Evolutionary conservation across 768 basidiomycete genomes (phyloP).

Genomic region (Mycena metata): DNA sequence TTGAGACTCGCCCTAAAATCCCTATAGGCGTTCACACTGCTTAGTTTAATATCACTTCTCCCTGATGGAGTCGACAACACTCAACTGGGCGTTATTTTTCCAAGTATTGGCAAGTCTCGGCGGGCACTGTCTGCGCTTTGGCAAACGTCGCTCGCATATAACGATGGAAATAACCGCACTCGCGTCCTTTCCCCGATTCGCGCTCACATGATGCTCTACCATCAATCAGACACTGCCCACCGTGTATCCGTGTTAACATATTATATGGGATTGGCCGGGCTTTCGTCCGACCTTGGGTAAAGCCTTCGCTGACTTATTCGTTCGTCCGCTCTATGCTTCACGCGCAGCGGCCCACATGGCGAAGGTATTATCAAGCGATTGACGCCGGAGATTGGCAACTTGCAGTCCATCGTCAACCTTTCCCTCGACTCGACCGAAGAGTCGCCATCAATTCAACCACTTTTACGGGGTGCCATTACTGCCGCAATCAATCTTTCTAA

Average conservation of each 20-base stretch:
- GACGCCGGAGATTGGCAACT: conserved; percentile 36
- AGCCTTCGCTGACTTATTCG: background rate
- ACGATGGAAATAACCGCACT: conserved; percentile 33
- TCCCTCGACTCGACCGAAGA: conserved; percentile 30
- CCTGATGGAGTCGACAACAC: conserved; percentile 39
- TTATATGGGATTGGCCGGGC: conserved; percentile 37
- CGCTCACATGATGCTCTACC: conserved; percentile 36
- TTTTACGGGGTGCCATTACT: conserved; percentile 33
- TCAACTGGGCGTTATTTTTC: conserved; percentile 30
- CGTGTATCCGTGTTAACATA: conserved; percentile 35
- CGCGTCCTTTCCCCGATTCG: conserved; percentile 42
- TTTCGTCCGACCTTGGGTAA: conserved; percentile 36
- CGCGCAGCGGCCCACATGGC: conserved; percentile 36
- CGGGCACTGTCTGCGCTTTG: conserved; percentile 35
- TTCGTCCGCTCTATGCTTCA: background rate
- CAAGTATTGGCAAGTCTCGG: conserved; percentile 21
- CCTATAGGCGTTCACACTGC: conserved; percentile 32
- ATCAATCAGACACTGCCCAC: conserved; percentile 28
- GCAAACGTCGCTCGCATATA: conserved; percentile 37
- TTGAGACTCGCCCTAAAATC: background rate
- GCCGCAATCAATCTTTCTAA: conserved; percentile 39
- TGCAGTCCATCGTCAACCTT: conserved; percentile 36
- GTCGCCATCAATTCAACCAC: conserved; percentile 18
- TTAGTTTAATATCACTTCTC: conserved; percentile 39
- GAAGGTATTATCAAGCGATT: conserved; percentile 35